Evolutionary conservation across 768 basidiomycete genomes (phyloP).

Genomic region (Tulasnella sp.): DNA sequence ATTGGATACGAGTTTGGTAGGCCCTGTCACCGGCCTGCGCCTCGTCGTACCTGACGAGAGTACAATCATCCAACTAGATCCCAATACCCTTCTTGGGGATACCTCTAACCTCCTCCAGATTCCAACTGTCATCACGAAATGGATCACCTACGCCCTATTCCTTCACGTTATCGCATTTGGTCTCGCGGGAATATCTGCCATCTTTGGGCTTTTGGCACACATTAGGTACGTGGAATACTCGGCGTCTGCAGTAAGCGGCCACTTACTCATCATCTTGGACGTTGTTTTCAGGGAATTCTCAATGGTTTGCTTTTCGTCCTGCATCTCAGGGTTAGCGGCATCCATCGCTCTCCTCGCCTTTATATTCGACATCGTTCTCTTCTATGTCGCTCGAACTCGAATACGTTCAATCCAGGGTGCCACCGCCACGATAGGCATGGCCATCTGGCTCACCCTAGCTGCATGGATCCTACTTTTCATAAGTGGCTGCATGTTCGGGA

Average conservation of each 20-base stretch:
- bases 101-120: constrained; percentile 49
- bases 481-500: constrained; percentile 75
- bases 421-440: constrained; percentile 70
- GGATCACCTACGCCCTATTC: constrained; percentile 89
- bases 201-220: constrained; percentile 84
- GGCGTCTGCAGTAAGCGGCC: no score
- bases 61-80: constrained; percentile 39
- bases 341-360: constrained; percentile 73
- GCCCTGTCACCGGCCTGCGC: constrained; percentile 24
- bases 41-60: background rate
- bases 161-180: constrained; percentile 82
- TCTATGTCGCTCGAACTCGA: constrained; percentile 78
- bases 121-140: constrained; percentile 77
- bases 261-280: no score
- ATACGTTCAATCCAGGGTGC: constrained; percentile 68
- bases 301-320: constrained; percentile 74
- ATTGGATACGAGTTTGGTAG: constrained; percentile 84
- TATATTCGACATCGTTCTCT: constrained; percentile 84
- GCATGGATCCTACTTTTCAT: constrained; percentile 83
- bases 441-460: constrained; percentile 82
- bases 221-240: no score
- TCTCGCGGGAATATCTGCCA: constrained; percentile 54
- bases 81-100: constrained; percentile 70
- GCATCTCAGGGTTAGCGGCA: constrained; percentile 72
- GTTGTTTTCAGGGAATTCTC: constrained; percentile 78